Conservation (phyloP, 129 eudicot species). For the Scalesia atractyloides region DNA sequence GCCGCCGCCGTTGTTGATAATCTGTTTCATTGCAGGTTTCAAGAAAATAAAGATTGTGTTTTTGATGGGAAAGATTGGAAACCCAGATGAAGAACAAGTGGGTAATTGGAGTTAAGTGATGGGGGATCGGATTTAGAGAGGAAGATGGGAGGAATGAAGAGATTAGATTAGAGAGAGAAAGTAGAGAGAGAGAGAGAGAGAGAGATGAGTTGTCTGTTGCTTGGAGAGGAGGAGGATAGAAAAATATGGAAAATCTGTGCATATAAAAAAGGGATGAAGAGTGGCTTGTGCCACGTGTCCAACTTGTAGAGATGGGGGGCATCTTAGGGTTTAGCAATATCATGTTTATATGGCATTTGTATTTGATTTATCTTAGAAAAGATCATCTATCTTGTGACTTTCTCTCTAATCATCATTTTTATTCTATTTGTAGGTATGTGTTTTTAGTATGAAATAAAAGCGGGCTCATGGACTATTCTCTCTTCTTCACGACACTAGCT, state of each 20-base stretch:
- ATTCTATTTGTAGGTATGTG: background rate
- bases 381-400: background rate
- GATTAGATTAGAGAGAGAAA: slow-evolving; percentile 20
- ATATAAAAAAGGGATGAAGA: slow-evolving; percentile 19
- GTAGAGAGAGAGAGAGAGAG: slow-evolving; percentile 30
- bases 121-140: slow-evolving; percentile 7
- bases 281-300: slow-evolving; percentile 56
- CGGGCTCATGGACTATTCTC: too few species aligned
- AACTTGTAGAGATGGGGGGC: slow-evolving; percentile 34
- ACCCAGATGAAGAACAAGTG: slow-evolving; percentile 2
- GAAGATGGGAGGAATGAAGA: slow-evolving; percentile 2
- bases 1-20: background rate
- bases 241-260: slow-evolving; percentile 13
- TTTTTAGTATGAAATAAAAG: too few species aligned
- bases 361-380: background rate
- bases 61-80: slow-evolving; percentile 7
- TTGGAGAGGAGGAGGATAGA: slow-evolving; percentile 38
- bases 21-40: slow-evolving; percentile 21
- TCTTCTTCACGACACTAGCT: too few species aligned
- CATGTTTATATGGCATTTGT: slow-evolving; percentile 4
- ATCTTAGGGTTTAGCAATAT: slow-evolving; percentile 39
- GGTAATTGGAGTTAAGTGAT: background rate
- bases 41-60: background rate
- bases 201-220: slow-evolving; percentile 31
- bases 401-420: background rate